phyloP scores from a whole-genome alignment of 2,329 filamentous ascomycete species.

The Leptodontidium sp. region DNA sequence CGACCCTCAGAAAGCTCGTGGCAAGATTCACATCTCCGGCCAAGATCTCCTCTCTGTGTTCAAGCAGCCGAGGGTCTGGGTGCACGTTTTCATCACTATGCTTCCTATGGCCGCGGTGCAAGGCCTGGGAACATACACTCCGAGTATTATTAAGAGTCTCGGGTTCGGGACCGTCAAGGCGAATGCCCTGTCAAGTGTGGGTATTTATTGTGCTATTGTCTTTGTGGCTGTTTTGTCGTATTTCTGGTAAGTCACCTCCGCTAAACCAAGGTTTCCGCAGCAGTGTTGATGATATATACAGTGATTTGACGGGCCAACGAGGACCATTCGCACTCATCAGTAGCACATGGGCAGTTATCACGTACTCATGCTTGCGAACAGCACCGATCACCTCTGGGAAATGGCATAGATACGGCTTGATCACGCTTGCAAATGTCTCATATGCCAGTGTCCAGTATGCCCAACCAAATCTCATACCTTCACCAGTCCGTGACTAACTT shows the following conservation, averaged over 20 bases:
- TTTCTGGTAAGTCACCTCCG: constrained; percentile 1
- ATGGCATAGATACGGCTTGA: constrained; percentile 40
- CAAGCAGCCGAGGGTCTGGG: constrained; percentile 20
- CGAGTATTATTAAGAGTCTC: constrained; percentile 45
- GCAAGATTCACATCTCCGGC: constrained; percentile 47
- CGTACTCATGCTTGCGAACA: constrained; percentile 48
- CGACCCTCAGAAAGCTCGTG: constrained; percentile 51
- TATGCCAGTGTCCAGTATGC: constrained; percentile 23
- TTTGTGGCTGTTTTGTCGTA: constrained; percentile 27
- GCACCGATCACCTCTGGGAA: constrained; percentile 38
- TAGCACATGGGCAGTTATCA: constrained; percentile 50
- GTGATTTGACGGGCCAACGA: constrained; percentile 47
- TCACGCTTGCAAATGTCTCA: constrained; percentile 45
- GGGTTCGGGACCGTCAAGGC: constrained; percentile 42
- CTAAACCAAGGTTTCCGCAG: too few species aligned
- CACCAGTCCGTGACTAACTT: not conserved
- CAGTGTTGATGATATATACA: not conserved
- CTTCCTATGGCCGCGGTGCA: constrained; percentile 37
- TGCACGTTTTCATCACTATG: constrained; percentile 43
- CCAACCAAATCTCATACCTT: not conserved
- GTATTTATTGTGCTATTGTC: constrained; percentile 21
- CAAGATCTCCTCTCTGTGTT: constrained; percentile 21
- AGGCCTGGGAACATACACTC: constrained; percentile 39
- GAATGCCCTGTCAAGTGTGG: constrained; percentile 44
- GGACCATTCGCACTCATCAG: constrained; percentile 49